Evolutionary conservation across 2,329 filamentous ascomycete genomes (phyloP).

Genomic region (Penicillium freii): DNA sequence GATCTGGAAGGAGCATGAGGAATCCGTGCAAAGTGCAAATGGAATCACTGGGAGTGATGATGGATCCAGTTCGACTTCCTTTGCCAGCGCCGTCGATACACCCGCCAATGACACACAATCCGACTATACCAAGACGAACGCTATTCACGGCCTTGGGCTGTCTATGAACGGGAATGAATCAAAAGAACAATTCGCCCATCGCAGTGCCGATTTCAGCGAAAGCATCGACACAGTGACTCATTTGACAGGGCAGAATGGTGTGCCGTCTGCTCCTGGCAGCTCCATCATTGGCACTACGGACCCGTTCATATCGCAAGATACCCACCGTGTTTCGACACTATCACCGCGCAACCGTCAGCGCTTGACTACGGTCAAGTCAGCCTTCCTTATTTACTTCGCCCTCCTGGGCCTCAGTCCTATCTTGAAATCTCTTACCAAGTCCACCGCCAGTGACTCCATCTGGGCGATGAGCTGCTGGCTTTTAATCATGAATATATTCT

Average conservation of each 20-base stretch:
- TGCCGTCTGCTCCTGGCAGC: constrained; percentile 21
- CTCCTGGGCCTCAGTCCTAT: constrained; percentile 91
- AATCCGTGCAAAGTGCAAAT: constrained; percentile 29
- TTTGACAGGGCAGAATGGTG: constrained; percentile 22
- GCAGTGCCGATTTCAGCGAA: constrained; percentile 39
- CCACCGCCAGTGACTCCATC: constrained; percentile 90
- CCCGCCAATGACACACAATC: constrained; percentile 26
- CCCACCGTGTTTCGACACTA: constrained; percentile 35
- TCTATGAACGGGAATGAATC: constrained; percentile 40
- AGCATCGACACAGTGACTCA: constrained; percentile 50
- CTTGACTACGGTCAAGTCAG: constrained; percentile 84
- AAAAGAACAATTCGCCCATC: constrained; percentile 29
- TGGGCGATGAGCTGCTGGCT: constrained; percentile 96
- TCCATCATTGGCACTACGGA: constrained; percentile 25
- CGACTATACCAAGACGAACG: constrained; percentile 31
- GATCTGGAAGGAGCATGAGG: constrained; percentile 69
- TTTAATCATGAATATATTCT: constrained; percentile 92
- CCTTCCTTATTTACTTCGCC: constrained; percentile 87
- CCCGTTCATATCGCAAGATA: constrained; percentile 23
- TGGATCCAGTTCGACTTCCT: constrained; percentile 43
- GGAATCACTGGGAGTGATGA: constrained; percentile 36
- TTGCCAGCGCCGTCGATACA: constrained; percentile 32
- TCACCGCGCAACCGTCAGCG: constrained; percentile 60
- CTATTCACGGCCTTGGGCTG: constrained; percentile 46
- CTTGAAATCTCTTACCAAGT: constrained; percentile 90